A percentile compares a stretch with the other conserved stretches of the same genome.
Conservation (phyloP, 352 stramenopile species). For the Phytophthora sansomeana region DNA sequence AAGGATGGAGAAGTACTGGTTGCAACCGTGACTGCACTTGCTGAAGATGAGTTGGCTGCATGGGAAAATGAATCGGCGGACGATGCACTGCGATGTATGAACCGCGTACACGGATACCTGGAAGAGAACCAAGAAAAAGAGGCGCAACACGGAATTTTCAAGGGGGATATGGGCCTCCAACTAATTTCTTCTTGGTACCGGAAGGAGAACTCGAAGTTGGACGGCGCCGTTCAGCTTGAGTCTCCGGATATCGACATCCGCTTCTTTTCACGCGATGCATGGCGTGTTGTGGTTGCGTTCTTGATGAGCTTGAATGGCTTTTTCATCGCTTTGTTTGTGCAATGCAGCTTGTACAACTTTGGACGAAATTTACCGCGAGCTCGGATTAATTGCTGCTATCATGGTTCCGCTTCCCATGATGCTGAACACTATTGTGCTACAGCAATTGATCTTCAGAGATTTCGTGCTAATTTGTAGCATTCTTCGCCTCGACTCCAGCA, state of each 20-base stretch:
- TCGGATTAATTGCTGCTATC: slow-evolving; percentile 32
- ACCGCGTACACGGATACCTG: slow-evolving; percentile 27
- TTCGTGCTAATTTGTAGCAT: slow-evolving; percentile 66
- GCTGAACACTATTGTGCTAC: slow-evolving; percentile 58
- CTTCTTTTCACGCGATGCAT: slow-evolving; percentile 66
- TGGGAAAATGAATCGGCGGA: slow-evolving; percentile 32
- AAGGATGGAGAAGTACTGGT: slow-evolving; percentile 8
- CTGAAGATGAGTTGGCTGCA: slow-evolving; percentile 17
- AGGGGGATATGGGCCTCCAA: slow-evolving; percentile 27
- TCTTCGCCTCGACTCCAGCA: slow-evolving; percentile 51
- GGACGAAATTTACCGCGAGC: slow-evolving; percentile 33
- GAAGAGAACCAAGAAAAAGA: slow-evolving; percentile 28
- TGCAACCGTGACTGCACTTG: slow-evolving; percentile 14
- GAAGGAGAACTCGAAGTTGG: slow-evolving; percentile 1
- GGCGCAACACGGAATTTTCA: slow-evolving; percentile 7
- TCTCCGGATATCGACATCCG: slow-evolving; percentile 27
- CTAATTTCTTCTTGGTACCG: slow-evolving; percentile 20
- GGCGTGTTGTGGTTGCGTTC: slow-evolving; percentile 65
- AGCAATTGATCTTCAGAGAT: slow-evolving; percentile 62
- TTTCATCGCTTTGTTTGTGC: slow-evolving; percentile 62
- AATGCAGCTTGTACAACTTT: slow-evolving; percentile 67
- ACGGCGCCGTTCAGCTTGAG: slow-evolving; percentile 10
- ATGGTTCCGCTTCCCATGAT: slow-evolving; percentile 48
- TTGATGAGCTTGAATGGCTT: slow-evolving; percentile 72
- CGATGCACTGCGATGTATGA: slow-evolving; percentile 24